A percentile compares a stretch with the other conserved stretches of the same genome.
Conservation (phyloP, 495 filamentous ascomycete genomes). For the Hypomontagnella submonticulosa region DNA sequence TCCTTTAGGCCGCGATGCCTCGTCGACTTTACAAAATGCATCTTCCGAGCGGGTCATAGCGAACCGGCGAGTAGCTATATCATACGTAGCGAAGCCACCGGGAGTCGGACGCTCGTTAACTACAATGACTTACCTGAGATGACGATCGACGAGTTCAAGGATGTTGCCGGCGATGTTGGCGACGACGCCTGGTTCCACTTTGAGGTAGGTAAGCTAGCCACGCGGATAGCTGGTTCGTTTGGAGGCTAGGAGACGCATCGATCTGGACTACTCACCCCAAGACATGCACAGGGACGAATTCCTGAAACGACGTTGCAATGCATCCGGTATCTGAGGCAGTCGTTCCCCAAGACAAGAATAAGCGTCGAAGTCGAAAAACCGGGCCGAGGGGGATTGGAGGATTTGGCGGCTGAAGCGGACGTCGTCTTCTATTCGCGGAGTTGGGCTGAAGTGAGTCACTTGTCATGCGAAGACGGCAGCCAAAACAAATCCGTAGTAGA, state of each 20-base stretch:
- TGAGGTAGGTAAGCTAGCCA: conserved; percentile 64
- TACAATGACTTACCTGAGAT: conserved; percentile 75
- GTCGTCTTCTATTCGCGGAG: conserved; percentile 76
- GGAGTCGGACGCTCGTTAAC: conserved; percentile 76
- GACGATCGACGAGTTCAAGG: conserved; percentile 66
- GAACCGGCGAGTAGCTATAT: conserved; percentile 78
- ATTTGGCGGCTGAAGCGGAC: conserved; percentile 71
- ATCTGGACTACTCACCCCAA: conserved; percentile 33
- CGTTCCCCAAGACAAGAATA: conserved; percentile 59
- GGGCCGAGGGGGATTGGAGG: conserved; percentile 66
- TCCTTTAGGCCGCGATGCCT: conserved; percentile 56
- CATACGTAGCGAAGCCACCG: conserved; percentile 67
- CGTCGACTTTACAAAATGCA: conserved; percentile 64
- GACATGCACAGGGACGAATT: conserved; percentile 68
- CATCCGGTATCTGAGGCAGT: conserved; percentile 65
- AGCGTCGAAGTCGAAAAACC: conserved; percentile 81
- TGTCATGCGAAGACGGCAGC: conserved; percentile 26
- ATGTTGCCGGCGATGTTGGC: conserved; percentile 46
- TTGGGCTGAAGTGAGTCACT: conserved; percentile 71
- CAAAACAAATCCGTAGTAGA: conserved; percentile 12
- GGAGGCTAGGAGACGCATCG: conserved; percentile 13
- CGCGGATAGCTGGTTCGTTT: conserved; percentile 2
- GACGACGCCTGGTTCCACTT: conserved; percentile 74
- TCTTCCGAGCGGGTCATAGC: conserved; percentile 65
- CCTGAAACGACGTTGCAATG: conserved; percentile 71